phyloP scores from a whole-genome alignment of 768 basidiomycete species.

The Boletellus emodensis region DNA sequence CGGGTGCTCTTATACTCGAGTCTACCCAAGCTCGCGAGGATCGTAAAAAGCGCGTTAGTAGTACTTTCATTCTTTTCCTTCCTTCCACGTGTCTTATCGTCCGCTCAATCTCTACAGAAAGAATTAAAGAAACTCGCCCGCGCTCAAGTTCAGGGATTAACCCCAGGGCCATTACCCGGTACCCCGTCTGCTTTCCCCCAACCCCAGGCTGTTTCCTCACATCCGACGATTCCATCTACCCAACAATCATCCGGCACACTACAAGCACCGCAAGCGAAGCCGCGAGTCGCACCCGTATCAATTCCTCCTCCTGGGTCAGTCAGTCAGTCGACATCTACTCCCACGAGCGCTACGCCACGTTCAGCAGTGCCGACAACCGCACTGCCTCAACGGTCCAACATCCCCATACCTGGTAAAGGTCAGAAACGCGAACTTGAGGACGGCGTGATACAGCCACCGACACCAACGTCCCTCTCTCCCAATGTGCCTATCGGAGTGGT shows the following conservation, averaged over 20 bases:
- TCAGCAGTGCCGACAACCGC: conserved; percentile 26
- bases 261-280: conserved; percentile 21
- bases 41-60: conserved; percentile 68
- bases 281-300: conserved; percentile 29
- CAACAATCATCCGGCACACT: conserved; percentile 22
- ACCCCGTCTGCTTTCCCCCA: conserved; percentile 32
- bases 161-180: conserved; percentile 17
- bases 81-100: conserved; percentile 12
- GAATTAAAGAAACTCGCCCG: conserved; percentile 69
- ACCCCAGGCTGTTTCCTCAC: conserved; percentile 28
- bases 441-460: conserved; percentile 18
- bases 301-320: conserved; percentile 29
- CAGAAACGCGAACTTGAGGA: conserved; percentile 34
- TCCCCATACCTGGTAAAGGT: conserved; percentile 21
- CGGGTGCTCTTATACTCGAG: conserved; percentile 55
- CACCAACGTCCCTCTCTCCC: conserved; percentile 21
- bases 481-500: conserved; percentile 31
- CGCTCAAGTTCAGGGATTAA: conserved; percentile 37
- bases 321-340: conserved; percentile 29
- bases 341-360: conserved; percentile 30
- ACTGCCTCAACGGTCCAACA: conserved; percentile 21
- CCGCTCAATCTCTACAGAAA: conserved; percentile 43
- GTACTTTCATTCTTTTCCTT: conserved; percentile 2
- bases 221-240: conserved; percentile 19
- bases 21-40: conserved; percentile 75